A percentile compares a stretch with the other conserved stretches of the same genome.
phyloP scores from a whole-genome alignment of 495 filamentous ascomycete genomes.

The Neurospora discreta region DNA sequence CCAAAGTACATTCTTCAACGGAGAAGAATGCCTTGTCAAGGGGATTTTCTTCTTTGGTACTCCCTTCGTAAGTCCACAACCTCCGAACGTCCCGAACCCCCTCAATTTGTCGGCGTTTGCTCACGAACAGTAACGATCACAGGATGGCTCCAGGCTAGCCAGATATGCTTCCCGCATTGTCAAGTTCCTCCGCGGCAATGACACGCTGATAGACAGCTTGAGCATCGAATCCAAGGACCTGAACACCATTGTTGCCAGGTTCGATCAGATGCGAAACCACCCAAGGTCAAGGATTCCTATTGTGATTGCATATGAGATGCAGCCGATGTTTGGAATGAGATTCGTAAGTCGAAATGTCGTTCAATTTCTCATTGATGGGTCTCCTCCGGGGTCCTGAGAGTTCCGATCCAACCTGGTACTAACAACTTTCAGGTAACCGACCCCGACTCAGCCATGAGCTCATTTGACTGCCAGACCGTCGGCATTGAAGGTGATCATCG shows the following conservation, averaged over 20 bases:
- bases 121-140: background rate
- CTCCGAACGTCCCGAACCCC: background rate
- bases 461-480: background rate
- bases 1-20: constrained; percentile 2
- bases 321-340: constrained; percentile 5
- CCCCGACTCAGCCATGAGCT: constrained; percentile 7
- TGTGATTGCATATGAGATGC: constrained; percentile 6
- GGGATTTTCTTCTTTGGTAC: constrained; percentile 11
- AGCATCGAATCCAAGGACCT: constrained; percentile 2
- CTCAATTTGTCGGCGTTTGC: background rate
- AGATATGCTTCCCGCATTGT: constrained; percentile 1
- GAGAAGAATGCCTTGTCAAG: constrained; percentile 6
- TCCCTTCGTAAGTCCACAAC: constrained; percentile 3
- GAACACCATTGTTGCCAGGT: constrained; percentile 3
- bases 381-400: background rate
- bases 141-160: constrained; percentile 6
- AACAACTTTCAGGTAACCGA: background rate
- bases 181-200: constrained; percentile 6
- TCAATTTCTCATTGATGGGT: background rate
- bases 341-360: constrained; percentile 1
- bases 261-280: constrained; percentile 6
- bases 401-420: background rate
- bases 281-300: constrained; percentile 4
- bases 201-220: constrained; percentile 5
- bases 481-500: constrained; percentile 10